Percentiles rank a stretch among this genome's conserved stretches.
Conservation (phyloP, 768 basidiomycete species). For the Roridomyces roridus region DNA sequence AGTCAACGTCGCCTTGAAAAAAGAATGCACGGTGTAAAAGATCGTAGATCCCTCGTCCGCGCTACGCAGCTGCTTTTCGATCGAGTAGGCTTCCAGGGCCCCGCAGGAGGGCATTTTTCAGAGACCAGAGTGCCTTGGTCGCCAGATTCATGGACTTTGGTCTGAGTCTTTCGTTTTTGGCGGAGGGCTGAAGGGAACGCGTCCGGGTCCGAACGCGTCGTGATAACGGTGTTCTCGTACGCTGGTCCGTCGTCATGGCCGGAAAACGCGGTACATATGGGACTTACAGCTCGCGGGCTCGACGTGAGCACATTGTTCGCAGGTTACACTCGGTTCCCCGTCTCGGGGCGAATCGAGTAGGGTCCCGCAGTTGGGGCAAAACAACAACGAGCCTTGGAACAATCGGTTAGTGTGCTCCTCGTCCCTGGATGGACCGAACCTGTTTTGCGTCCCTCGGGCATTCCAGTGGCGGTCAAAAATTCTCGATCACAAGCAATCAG, state of each 20-base stretch:
- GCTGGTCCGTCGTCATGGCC: constrained; percentile 50
- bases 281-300: constrained; percentile 90
- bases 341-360: constrained; percentile 83
- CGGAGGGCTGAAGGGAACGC: constrained; percentile 91
- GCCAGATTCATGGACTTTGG: constrained; percentile 74
- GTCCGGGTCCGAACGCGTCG: constrained; percentile 90
- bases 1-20: constrained; percentile 1
- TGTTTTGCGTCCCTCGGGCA: constrained; percentile 40
- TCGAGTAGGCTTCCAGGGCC: constrained; percentile 84
- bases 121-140: constrained; percentile 73
- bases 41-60: constrained; percentile 96
- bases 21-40: constrained; percentile 82
- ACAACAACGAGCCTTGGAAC: constrained; percentile 83
- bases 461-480: constrained; percentile 13
- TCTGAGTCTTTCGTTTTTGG: constrained; percentile 90
- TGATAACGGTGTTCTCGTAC: constrained; percentile 90
- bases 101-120: constrained; percentile 89
- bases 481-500: constrained; percentile 22
- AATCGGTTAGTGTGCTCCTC: constrained; percentile 6
- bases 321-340: constrained; percentile 74
- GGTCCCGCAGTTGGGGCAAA: constrained; percentile 94
- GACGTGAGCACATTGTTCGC: constrained; percentile 87
- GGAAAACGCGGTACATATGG: background rate
- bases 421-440: constrained; percentile 32
- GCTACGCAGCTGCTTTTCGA: constrained; percentile 89